Base-by-base conservation (phyloP, 257 asterid genomes). In the Solanum chmielewskii region DNA sequence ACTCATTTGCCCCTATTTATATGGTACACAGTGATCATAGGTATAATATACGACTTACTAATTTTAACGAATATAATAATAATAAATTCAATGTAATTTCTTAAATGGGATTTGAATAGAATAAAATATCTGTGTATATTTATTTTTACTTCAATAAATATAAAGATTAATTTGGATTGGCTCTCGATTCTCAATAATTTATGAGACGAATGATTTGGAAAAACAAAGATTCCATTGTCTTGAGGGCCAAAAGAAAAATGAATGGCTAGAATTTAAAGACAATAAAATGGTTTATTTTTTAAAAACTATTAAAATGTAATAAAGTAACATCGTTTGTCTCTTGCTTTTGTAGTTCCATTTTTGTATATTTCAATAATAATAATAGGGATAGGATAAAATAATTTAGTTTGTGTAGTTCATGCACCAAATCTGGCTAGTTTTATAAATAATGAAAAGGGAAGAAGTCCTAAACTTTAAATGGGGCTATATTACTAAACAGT, bases 101-200 rank as follows among this genome's bases (percentile, higher is more conserved):
- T 9, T 23, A 60, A 2, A 60, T 60, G 7, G 2, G 7, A 60
- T 62, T 23, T 4, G 3, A 12, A 4, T 62, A 4, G 3, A 62
- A 62, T 4, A 62, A 9, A 62, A 62, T 10, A 62, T 31, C 3
- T 3, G 0, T 31, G 3, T 31, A 31, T 23, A 4, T 2, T 23
- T 23, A 62, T 23, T 1, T 21, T 0, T 16, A 52, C 6, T 7
- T 52, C 6, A 16, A 6, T 16, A 3, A 23, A 23, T 23, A 10
- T 7, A 33, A 6, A 71, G 2, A 35, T 1, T 64, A 1, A n/a
- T 64, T 64, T 0, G 2, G 0, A 11, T 7, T 4, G 1, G n/a
- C 6, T 5, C 0, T 64, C 16, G 10, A 66, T 15, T 62, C 15
- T 0, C n/a, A 2, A 56, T 20, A 20, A 56, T 56, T 20, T 1